Percentiles rank a stretch among this genome's conserved stretches.
These are phyloP conservation scores for Acanthamoeba triangularis DNA, from an alignment of 208 protist genomes.

Conservation along the genomic window DNA sequence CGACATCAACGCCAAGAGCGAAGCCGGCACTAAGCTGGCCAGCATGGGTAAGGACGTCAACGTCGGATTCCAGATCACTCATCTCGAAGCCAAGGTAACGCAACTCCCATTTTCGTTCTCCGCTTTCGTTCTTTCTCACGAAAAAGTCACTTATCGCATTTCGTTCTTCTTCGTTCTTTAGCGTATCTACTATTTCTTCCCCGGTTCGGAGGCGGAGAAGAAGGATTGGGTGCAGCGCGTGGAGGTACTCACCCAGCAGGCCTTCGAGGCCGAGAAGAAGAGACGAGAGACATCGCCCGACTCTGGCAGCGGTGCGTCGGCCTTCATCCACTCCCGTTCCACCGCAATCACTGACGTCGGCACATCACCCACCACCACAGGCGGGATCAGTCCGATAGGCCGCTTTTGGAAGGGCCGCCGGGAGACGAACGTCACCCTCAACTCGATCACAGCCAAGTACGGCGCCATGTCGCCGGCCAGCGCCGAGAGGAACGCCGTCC, in stretches of 20 bases:
- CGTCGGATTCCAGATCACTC: slow-evolving; percentile 1
- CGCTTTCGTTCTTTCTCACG: neutral
- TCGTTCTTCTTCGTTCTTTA: neutral
- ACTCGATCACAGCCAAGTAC: slow-evolving; percentile 48
- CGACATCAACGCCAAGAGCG: slow-evolving; percentile 8
- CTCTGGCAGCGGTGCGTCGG: neutral
- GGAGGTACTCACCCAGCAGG: slow-evolving; percentile 24
- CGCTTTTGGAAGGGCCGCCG: slow-evolving; percentile 9
- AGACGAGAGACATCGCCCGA: neutral
- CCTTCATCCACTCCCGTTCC: neutral
- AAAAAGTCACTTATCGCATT: neutral
- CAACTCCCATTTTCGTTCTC: neutral
- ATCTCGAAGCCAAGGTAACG: slow-evolving; percentile 13
- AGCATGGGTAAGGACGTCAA: slow-evolving; percentile 1
- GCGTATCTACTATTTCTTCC: slow-evolving; percentile 58
- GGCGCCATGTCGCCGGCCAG: slow-evolving; percentile 20
- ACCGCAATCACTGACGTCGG: neutral
- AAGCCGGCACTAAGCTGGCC: slow-evolving; percentile 13
- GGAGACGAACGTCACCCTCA: slow-evolving; percentile 22
- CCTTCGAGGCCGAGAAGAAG: slow-evolving; percentile 47
- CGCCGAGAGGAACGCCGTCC: slow-evolving; percentile 17
- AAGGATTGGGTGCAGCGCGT: slow-evolving; percentile 42
- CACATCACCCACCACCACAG: neutral
- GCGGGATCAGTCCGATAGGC: slow-evolving; percentile 17
- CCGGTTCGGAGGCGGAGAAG: neutral